Evolutionary conservation across 805 yeast species (phyloP), one percentile per base, ranked within the genome.

Genomic region (Metschnikowia sp.): DNA sequence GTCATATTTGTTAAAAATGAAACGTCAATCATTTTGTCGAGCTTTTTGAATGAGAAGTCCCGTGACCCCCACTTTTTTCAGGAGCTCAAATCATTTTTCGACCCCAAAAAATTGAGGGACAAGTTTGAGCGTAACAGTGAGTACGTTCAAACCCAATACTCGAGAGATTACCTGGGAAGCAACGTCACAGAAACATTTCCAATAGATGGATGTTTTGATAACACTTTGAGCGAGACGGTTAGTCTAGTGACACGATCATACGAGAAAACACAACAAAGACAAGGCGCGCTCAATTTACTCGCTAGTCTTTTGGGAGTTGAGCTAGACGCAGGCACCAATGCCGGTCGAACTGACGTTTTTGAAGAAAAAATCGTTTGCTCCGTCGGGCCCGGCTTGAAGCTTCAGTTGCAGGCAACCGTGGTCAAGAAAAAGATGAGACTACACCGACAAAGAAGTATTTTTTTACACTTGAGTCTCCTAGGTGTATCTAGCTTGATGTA

Each of bases 161-260:
- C 36, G 3, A 30, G 29, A 8, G 32, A 32, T 10, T 19, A 19
- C 9, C 36, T 28, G 9, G 35, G 29, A 12, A 12, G 7, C 9
- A 36, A 41, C n/a, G 26, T 32, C 18, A 29, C 32, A 5, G 49
- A 45, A 13, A 36, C 42, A 22, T 35, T 43, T 10, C 54, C 52
- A 2, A 7, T 53, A 2, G 47, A 48, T 5, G 55, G 52, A 3
- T 55, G 58, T 32, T 41, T 53, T 9, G 57, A 53, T 37, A 55
- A 55, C 31, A 36, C 44, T 8, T 32, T 29, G 12, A 49, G 53
- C 18, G 53, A 52, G n/a, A 53, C 58, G 2, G 31, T 43, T 13
- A 51, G 55, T 42, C 29, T 43, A 6, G 41, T 55, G 10, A 22
- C 48, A 4, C 44, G 49, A 3, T 35, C 49, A 10, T 46, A 36